Evolutionary conservation across 1,139 yeast species (phyloP), one percentile per base, ranked within the genome.

Genomic region (Geotrichum fermentans): DNA sequence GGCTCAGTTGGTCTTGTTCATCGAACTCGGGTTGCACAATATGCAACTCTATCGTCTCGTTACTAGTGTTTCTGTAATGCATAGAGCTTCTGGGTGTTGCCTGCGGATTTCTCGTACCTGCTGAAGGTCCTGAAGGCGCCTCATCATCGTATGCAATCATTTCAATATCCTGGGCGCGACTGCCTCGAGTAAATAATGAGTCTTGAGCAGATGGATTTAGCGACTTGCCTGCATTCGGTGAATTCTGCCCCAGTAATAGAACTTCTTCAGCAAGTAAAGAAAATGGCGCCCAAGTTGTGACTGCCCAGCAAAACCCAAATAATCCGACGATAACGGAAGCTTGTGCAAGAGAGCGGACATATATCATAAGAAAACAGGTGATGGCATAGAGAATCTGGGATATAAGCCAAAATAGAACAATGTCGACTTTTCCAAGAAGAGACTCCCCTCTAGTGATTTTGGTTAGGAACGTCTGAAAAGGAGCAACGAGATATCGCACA

Each of bases 231-330:
- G 14, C 30, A 10, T 16, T 3, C 6, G 43, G 29, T 10, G 24
- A 8, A 3, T 22, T 38, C 21, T 42, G 47, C 11, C 46, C 50
- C 21, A 50, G 20, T 29, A 28, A 14, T 33, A 65, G 63, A 30
- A 70, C 67, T 35, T 69, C 70, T 50, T 67, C 69, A 1, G 71
- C 71, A n/a, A 70, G 59, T 14, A 70, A 53, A 1, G 73, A 63
- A 54, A 64, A 70, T 13, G 74, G 73, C 0, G 70, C 72, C 74
- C 74, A 70, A 2, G 69, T 60, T 1, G 70, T 64, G 26, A 68
- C 55, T 0, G 73, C 72, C 73, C 74, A 70, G 1, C 72, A 57
- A 45, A 69, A 58, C 11, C 74, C 74, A 43, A 68, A 63, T 8
- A 63, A 38, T 1, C 61, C 69, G 4, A 69, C 69, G 1, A 68